Percentiles rank a stretch among this genome's conserved stretches.
Conservation (phyloP, 2,329 filamentous ascomycete species). For the Sclerotinia spermophila region DNA sequence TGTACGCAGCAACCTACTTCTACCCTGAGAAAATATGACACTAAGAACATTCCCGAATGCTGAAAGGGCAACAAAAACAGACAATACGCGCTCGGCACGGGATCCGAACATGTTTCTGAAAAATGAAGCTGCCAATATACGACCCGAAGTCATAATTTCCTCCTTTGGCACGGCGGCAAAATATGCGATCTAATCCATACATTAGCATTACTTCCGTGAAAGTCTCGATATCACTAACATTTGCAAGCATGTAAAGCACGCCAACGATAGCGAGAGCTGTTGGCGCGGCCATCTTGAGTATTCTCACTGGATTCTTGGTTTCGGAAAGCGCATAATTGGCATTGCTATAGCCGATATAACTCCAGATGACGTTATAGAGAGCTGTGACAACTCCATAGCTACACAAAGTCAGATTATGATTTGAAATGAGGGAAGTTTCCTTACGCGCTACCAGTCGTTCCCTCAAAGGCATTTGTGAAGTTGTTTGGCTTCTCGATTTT, state of each 20-base stretch:
- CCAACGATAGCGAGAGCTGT: constrained; percentile 56
- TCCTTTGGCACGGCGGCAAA: constrained; percentile 55
- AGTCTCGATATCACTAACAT: constrained; percentile 37
- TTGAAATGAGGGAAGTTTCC: background rate
- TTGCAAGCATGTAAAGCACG: constrained; percentile 62
- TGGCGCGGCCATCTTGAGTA: constrained; percentile 62
- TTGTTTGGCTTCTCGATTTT: constrained; percentile 60
- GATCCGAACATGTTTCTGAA: constrained; percentile 55
- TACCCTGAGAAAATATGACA: constrained; percentile 66
- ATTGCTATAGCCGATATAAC: constrained; percentile 65
- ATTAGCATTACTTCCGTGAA: background rate
- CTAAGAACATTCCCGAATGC: constrained; percentile 65
- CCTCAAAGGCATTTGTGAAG: constrained; percentile 60
- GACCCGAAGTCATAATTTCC: constrained; percentile 50
- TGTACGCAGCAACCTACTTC: constrained; percentile 35
- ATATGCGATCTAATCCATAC: constrained; percentile 50
- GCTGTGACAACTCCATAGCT: constrained; percentile 61
- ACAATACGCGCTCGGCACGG: constrained; percentile 55
- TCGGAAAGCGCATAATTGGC: constrained; percentile 65
- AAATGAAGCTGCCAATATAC: constrained; percentile 51
- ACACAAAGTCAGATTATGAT: background rate
- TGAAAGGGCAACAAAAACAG: constrained; percentile 63
- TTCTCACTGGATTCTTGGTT: constrained; percentile 61
- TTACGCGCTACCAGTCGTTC: constrained; percentile 60
- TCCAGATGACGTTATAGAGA: constrained; percentile 69